A percentile compares a stretch with the other conserved stretches of the same genome.
phyloP scores from a whole-genome alignment of 345 rosid species.

The Dipteronia sinensis region DNA sequence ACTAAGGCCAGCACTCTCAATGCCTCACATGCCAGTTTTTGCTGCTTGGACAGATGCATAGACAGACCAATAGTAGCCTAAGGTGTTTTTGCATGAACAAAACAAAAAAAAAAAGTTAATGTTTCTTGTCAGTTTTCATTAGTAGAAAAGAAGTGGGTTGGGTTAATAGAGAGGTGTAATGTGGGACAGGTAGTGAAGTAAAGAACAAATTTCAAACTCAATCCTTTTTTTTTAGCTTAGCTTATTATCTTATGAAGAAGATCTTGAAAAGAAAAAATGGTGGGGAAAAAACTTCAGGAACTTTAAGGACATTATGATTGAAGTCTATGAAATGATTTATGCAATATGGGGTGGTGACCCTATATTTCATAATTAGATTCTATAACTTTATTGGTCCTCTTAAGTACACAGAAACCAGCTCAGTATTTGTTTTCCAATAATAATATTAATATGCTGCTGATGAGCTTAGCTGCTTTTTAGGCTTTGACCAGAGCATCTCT shows the following conservation, averaged over 20 bases:
- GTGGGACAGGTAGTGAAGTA: constrained; percentile 28
- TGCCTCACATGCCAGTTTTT: constrained; percentile 76
- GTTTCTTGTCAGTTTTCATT: constrained; percentile 11
- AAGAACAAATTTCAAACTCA: constrained; percentile 35
- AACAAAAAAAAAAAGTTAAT: constrained; percentile 17
- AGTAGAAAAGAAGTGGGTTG: constrained; percentile 21
- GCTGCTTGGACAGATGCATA: constrained; percentile 88
- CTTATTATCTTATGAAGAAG: constrained; percentile 26
- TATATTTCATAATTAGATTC: constrained; percentile 40
- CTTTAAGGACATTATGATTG: constrained; percentile 40
- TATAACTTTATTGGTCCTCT: constrained; percentile 38
- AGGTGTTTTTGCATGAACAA: constrained; percentile 26
- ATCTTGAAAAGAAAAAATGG: constrained; percentile 34
- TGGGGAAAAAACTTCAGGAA: constrained; percentile 33
- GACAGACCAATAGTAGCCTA: constrained; percentile 9
- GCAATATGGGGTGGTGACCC: constrained; percentile 39
- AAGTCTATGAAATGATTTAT: constrained; percentile 37
- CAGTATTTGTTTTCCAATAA: constrained; percentile 33
- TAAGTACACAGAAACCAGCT: constrained; percentile 44
- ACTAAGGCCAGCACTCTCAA: constrained; percentile 48
- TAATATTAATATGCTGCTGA: constrained; percentile 20
- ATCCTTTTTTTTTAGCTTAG: constrained; percentile 13
- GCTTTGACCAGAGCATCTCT: constrained; percentile 49
- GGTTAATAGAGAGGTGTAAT: constrained; percentile 24
- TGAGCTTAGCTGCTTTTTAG: constrained; percentile 31